Conservation (phyloP, 805 yeast genomes). For the Dipodascopsis uninucleata region DNA sequence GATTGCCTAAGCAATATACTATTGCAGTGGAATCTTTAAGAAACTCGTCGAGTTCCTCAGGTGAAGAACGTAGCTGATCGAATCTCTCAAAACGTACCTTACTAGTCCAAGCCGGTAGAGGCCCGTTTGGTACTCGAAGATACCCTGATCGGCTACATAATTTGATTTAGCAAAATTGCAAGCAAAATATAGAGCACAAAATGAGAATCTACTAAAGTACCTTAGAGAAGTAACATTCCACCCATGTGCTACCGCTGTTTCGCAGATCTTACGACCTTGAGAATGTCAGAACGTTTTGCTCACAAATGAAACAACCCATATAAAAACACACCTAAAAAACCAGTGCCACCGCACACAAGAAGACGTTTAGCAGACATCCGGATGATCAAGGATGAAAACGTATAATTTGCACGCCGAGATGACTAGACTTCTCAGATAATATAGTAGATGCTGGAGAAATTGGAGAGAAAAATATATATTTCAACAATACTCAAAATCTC, state of each 20-base stretch:
- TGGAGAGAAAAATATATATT: too few species aligned
- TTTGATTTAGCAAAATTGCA: not conserved
- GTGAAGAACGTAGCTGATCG: conserved; percentile 9
- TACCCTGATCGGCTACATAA: conserved; percentile 21
- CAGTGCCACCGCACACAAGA: not conserved
- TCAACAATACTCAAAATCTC: too few species aligned
- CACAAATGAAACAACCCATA: not conserved
- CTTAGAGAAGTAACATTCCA: conserved; percentile 24
- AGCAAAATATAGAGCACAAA: not conserved
- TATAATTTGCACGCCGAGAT: too few species aligned
- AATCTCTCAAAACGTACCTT: conserved; percentile 14
- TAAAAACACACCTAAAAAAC: not conserved
- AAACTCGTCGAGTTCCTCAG: conserved; percentile 7
- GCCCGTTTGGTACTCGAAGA: not conserved
- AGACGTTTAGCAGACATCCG: not conserved
- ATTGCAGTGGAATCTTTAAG: conserved; percentile 18
- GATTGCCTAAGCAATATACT: conserved; percentile 18
- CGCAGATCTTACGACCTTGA: conserved; percentile 21
- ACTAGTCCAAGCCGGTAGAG: conserved; percentile 16
- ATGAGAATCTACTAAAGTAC: not conserved
- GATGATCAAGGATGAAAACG: too few species aligned
- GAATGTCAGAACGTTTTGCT: not conserved
- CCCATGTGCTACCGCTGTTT: conserved; percentile 23
- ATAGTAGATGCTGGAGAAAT: too few species aligned
- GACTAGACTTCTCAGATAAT: too few species aligned